A percentile compares a stretch with the other conserved stretches of the same genome.
Evolutionary conservation across 345 rosid genomes (phyloP).

Genomic region (Nephelium lappaceum): DNA sequence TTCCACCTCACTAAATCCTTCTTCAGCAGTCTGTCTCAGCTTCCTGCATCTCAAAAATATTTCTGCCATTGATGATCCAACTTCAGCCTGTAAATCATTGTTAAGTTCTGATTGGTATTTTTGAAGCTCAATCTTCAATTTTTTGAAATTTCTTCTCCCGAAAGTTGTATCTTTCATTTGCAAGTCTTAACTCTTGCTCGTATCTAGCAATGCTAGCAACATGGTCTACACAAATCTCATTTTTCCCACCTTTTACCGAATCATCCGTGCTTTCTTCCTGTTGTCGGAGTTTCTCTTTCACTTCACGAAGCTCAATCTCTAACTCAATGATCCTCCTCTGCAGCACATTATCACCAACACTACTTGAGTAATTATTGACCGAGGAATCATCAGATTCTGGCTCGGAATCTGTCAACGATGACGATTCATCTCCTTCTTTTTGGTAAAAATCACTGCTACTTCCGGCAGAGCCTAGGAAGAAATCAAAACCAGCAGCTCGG

Average conservation of each 20-base stretch:
- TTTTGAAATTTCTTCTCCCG: conserved; percentile 54
- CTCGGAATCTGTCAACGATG: conserved; percentile 70
- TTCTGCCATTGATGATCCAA: conserved; percentile 25
- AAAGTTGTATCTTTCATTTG: conserved; percentile 50
- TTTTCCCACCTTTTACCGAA: conserved; percentile 30
- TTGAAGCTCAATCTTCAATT: conserved; percentile 56
- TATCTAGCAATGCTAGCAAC: conserved; percentile 45
- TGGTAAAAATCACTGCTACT: conserved; percentile 49
- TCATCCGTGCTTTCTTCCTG: conserved; percentile 49
- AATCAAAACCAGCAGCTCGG: conserved; percentile 68
- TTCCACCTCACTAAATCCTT: conserved; percentile 27
- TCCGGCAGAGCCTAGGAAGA: conserved; percentile 66
- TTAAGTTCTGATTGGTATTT: conserved; percentile 36
- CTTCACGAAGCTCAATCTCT: conserved; percentile 63
- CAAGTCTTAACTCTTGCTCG: conserved; percentile 59
- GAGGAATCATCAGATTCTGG: conserved; percentile 75
- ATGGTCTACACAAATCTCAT: conserved; percentile 39
- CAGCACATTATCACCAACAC: conserved; percentile 49
- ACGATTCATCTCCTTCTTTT: conserved; percentile 72
- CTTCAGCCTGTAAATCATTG: conserved; percentile 36
- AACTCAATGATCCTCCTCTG: conserved; percentile 51
- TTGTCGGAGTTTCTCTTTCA: conserved; percentile 55
- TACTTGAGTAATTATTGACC: conserved; percentile 56
- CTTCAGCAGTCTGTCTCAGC: conserved; percentile 26
- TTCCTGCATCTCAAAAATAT: conserved; percentile 28